Conservation (phyloP, 805 yeast species). For the Metschnikowia noctiluminum region DNA sequence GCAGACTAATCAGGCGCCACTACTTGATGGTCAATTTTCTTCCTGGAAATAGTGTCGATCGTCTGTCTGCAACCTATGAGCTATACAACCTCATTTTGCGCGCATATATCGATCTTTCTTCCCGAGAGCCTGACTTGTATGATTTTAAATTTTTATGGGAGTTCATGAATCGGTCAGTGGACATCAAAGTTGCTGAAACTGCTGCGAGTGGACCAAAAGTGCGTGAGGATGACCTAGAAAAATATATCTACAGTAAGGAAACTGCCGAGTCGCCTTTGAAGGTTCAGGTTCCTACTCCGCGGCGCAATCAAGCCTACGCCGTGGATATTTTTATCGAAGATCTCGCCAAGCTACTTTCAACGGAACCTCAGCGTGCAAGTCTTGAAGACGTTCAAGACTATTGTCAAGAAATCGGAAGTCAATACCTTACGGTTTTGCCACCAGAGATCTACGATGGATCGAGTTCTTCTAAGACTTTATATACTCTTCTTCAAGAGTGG, state of each 20-base stretch:
- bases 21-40: constrained; percentile 29
- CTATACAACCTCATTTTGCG: constrained; percentile 32
- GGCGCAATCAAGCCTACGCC: constrained; percentile 20
- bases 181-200: constrained; percentile 14
- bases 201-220: not conserved
- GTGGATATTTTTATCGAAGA: constrained; percentile 27
- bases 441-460: not conserved
- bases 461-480: not conserved
- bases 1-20: constrained; percentile 24
- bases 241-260: constrained; percentile 21
- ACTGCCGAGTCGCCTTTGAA: constrained; percentile 37
- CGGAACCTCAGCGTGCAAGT: constrained; percentile 3
- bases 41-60: constrained; percentile 26
- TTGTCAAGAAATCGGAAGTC: not conserved
- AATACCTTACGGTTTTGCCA: not conserved
- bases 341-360: constrained; percentile 21
- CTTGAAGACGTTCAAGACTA: constrained; percentile 1
- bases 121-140: constrained; percentile 33
- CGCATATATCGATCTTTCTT: constrained; percentile 33
- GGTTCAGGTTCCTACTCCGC: constrained; percentile 21
- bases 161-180: constrained; percentile 29
- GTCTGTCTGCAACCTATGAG: constrained; percentile 31
- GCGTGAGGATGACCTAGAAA: constrained; percentile 3
- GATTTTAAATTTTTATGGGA: constrained; percentile 34
- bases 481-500: not conserved